Conservation (phyloP, 495 filamentous ascomycete species). For the Podospora anserina region DNA sequence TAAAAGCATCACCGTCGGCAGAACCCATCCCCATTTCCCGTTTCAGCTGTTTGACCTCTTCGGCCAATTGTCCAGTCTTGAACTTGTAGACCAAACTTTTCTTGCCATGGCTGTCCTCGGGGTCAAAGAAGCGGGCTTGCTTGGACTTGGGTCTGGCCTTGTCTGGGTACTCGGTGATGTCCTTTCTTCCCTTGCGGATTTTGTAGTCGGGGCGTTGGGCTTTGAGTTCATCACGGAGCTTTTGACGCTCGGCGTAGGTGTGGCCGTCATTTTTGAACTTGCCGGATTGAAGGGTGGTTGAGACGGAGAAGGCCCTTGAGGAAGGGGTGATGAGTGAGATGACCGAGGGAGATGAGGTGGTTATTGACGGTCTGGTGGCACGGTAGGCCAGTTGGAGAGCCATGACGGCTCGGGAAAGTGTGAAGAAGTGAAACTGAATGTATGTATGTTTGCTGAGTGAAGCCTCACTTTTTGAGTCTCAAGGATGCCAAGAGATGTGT, state of each 20-base stretch:
- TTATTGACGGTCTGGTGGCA: slow-evolving; percentile 18
- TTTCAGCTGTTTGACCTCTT: slow-evolving; percentile 19
- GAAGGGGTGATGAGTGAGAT: slow-evolving; percentile 11
- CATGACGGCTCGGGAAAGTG: slow-evolving; percentile 16
- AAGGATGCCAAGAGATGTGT: background rate
- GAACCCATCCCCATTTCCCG: background rate
- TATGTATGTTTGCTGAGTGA: too few species aligned
- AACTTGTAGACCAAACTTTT: slow-evolving; percentile 45
- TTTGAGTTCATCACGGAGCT: slow-evolving; percentile 20
- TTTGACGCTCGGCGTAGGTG: slow-evolving; percentile 30
- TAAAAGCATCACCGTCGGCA: slow-evolving; percentile 5
- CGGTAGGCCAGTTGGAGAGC: slow-evolving; percentile 24
- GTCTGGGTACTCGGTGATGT: slow-evolving; percentile 36
- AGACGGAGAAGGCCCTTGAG: slow-evolving; percentile 26
- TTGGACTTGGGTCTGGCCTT: slow-evolving; percentile 36
- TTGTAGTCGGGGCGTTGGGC: slow-evolving; percentile 30
- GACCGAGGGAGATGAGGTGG: background rate
- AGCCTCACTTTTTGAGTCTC: background rate
- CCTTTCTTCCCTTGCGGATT: slow-evolving; percentile 47
- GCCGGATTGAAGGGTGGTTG: slow-evolving; percentile 26
- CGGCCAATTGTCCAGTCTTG: slow-evolving; percentile 28
- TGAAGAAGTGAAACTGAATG: background rate
- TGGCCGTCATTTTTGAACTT: slow-evolving; percentile 14
- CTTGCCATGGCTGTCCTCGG: slow-evolving; percentile 41
- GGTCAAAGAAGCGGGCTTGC: slow-evolving; percentile 43